These are phyloP conservation scores for Boletus eberwhitei DNA, from an alignment of 768 basidiomycete genomes.

Conservation along the genomic window DNA sequence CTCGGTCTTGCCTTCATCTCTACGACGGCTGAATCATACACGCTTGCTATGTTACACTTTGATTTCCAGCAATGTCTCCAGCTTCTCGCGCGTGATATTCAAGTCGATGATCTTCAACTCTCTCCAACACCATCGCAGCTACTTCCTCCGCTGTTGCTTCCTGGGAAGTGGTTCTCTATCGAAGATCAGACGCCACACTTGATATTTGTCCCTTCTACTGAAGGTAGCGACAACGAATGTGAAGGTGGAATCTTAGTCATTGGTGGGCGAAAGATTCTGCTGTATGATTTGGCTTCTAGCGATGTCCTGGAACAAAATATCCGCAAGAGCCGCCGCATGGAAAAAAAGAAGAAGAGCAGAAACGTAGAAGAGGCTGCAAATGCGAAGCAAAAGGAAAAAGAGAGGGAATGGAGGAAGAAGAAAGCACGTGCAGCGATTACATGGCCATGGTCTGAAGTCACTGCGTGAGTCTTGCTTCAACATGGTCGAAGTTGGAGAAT, in stretches of 20 bases:
- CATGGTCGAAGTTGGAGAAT: neutral
- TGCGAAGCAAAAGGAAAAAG: conserved; percentile 56
- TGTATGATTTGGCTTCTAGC: conserved; percentile 54
- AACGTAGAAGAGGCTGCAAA: conserved; percentile 40
- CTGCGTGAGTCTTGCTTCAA: conserved; percentile 48
- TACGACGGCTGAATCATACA: conserved; percentile 37
- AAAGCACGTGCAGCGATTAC: conserved; percentile 55
- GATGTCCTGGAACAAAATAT: conserved; percentile 49
- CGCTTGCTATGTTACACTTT: conserved; percentile 64
- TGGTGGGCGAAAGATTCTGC: conserved; percentile 61
- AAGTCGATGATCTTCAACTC: conserved; percentile 38
- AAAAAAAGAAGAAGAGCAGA: conserved; percentile 47
- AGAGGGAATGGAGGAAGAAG: conserved; percentile 49
- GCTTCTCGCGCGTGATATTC: conserved; percentile 57
- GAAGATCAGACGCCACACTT: conserved; percentile 41
- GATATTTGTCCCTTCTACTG: conserved; percentile 31
- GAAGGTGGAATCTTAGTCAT: conserved; percentile 71
- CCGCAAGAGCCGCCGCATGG: conserved; percentile 52
- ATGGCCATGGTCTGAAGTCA: conserved; percentile 76
- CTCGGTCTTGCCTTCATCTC: conserved; percentile 63
- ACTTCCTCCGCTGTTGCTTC: conserved; percentile 52
- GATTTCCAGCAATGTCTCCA: conserved; percentile 64
- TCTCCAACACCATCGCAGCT: conserved; percentile 49
- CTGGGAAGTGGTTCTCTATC: conserved; percentile 42
- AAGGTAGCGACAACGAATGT: conserved; percentile 31